Conservation (phyloP, 768 basidiomycete genomes). For the Tulasnella sp. region DNA sequence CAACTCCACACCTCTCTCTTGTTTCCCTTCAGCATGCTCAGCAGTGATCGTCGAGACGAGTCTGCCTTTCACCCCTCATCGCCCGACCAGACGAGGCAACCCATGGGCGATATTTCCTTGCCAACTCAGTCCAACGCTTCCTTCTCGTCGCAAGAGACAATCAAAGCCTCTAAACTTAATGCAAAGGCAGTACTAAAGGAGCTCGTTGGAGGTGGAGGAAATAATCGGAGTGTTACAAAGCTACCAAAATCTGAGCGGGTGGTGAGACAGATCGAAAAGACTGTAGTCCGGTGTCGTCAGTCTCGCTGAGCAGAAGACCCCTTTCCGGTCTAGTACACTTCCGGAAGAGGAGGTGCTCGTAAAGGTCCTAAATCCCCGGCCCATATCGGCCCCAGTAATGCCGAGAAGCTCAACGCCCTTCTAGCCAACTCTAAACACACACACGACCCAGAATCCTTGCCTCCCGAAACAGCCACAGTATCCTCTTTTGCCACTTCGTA, state of each 20-base stretch:
- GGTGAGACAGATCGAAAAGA: background rate
- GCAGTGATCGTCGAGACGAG: background rate
- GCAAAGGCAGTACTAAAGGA: background rate
- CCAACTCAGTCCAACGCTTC: background rate
- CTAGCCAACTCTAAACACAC: background rate
- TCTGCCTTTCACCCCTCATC: background rate
- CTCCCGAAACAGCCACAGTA: background rate
- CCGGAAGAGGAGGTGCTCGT: conserved; percentile 9
- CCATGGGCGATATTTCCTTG: background rate
- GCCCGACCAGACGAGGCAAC: background rate
- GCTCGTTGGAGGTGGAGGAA: background rate
- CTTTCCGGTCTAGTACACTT: conserved; percentile 1
- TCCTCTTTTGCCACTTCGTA: background rate
- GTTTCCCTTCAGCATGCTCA: background rate
- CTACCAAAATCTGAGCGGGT: conserved; percentile 1
- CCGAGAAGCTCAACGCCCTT: conserved; percentile 2
- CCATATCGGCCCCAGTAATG: background rate
- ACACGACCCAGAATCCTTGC: background rate
- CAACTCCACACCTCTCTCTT: background rate
- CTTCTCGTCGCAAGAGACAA: conserved; percentile 1
- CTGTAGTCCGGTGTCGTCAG: background rate
- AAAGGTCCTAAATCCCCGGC: background rate
- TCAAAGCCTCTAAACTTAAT: background rate
- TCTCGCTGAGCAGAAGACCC: background rate
- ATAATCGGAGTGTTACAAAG: background rate